These are phyloP conservation scores for Pleurotus tuber-regium DNA, from an alignment of 768 basidiomycete genomes.

Conservation along the genomic window DNA sequence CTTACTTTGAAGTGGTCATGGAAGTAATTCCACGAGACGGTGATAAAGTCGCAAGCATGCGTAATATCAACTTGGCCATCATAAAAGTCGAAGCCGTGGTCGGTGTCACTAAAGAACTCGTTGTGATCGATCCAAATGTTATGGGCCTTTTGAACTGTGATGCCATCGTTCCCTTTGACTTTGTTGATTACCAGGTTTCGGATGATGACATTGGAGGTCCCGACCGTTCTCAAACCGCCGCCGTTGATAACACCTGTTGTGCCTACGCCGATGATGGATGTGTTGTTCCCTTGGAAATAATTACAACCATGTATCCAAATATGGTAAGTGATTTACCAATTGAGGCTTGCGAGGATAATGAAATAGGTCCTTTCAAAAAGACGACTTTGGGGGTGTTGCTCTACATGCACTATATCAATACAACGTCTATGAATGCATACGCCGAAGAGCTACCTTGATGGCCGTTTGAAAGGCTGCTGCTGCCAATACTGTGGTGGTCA, in stretches of 20 bases:
- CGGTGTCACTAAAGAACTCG: constrained; percentile 21
- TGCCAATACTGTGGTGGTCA: constrained; percentile 21
- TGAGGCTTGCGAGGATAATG: constrained; percentile 17
- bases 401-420: constrained; percentile 1
- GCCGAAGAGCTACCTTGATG: constrained; percentile 14
- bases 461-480: constrained; percentile 22
- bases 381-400: constrained; percentile 19
- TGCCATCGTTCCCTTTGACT: constrained; percentile 22
- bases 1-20: constrained; percentile 21
- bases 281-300: constrained; percentile 17
- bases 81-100: constrained; percentile 21
- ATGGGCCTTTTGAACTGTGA: constrained; percentile 17
- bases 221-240: constrained; percentile 19
- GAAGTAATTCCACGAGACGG: constrained; percentile 20
- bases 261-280: constrained; percentile 21
- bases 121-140: constrained; percentile 24
- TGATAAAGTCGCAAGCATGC: constrained; percentile 22
- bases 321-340: constrained; percentile 13
- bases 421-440: neutral
- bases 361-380: constrained; percentile 19
- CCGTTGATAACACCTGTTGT: constrained; percentile 20
- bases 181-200: constrained; percentile 22
- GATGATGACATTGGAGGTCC: constrained; percentile 21
- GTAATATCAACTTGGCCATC: constrained; percentile 21
- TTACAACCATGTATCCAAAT: neutral